Base-by-base conservation (phyloP, 306 rosid genomes). In the Dalbergia cochinchinensis region DNA sequence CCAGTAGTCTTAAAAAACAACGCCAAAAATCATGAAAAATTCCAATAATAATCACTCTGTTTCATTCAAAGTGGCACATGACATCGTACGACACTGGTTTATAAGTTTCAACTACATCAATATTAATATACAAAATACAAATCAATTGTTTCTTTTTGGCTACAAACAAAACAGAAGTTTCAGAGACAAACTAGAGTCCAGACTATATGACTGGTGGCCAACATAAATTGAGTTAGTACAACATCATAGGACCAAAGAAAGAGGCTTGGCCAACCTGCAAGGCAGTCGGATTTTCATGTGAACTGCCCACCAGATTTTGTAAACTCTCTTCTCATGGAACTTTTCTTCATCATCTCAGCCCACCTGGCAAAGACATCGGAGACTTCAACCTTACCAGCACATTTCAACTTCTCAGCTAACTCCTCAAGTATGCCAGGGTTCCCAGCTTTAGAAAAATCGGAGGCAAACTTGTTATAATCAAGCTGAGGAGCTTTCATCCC, bases 401-500 rank as follows among this genome's bases (percentile, higher is more conserved):
- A 80, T 82, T 89, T 90, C 97, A 90, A 89, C 89, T 91, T 91
- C 78, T 69, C 86, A 78, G 98, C 90, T 78, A 91, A 81, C 79
- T 90, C 92, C 84, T 89, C 93, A 41, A 95, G 97, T 26, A 90
- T 77, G 78, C 76, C 91, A 58, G 91, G 89, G 78, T 81, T 92
- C 80, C 97, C 99, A 73, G 86, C 87, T 84, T 89, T 86, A 14
- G 96, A 90, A 83, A 90, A 88, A 85, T 91, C 93, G 58, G 94
- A 89, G 62, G 87, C 97, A 78, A 92, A 90, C 89, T 89, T 95
- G 84, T 89, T 89, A 82, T 89, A 91, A 77, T 91, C 98, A 39
- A 95, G 92, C 81, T 91, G 94, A 65, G 93, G 97, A 82, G 97
- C 92, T 81, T 87, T 92, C 98, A 95, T 95, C 70, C 99, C 97